Conservation (phyloP, 139 green algal species). For the Raphidocelis subcapitata region DNA sequence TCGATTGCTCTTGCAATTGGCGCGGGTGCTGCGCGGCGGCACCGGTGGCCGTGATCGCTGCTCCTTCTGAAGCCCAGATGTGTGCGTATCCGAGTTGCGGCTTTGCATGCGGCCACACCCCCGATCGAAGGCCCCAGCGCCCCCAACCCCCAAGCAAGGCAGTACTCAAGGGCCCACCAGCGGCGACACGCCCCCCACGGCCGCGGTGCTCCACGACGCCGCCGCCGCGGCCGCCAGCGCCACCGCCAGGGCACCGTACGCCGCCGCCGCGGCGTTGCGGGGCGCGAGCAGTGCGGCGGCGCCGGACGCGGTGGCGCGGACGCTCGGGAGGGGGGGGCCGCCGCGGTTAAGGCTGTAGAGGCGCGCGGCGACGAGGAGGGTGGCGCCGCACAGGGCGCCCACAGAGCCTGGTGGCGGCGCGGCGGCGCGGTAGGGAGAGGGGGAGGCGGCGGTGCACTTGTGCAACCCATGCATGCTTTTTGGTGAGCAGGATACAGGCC, state of each 20-base stretch:
- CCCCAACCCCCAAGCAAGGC: not conserved
- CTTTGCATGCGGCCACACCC: not conserved
- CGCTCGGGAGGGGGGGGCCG: constrained; percentile 1
- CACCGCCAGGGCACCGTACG: constrained; percentile 5
- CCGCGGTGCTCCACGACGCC: not conserved
- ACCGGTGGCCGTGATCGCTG: not conserved
- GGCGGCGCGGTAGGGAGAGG: not conserved
- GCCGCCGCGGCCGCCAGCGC: constrained; percentile 12
- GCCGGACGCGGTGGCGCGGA: not conserved
- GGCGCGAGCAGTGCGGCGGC: constrained; percentile 10
- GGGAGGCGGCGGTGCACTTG: not conserved
- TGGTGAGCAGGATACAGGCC: not conserved
- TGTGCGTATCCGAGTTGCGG: not conserved
- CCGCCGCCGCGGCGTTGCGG: constrained; percentile 5
- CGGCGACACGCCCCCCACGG: not conserved
- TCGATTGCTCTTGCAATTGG: not conserved
- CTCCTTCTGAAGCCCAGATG: not conserved
- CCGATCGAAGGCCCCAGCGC: not conserved
- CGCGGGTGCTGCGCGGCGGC: not conserved
- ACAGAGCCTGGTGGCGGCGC: constrained; percentile 15
- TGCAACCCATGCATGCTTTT: not conserved
- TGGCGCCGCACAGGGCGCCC: not conserved
- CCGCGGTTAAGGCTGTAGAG: constrained; percentile 23
- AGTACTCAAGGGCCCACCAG: not conserved
- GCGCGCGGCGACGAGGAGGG: constrained; percentile 6